Conservation (phyloP, 768 basidiomycete species). For the Tremella mesenterica region DNA sequence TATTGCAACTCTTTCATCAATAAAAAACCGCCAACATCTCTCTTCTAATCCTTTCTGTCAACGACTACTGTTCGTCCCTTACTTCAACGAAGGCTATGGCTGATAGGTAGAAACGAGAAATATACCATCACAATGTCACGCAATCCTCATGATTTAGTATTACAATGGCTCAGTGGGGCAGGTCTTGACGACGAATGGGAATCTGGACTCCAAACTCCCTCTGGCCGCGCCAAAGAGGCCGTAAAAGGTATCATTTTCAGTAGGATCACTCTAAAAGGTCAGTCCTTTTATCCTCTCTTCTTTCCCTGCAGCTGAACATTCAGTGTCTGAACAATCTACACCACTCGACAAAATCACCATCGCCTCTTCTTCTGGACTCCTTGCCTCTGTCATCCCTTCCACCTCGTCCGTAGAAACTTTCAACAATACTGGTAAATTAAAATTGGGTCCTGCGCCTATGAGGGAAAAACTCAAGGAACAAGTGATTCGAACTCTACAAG, state of each 20-base stretch:
- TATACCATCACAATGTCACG: constrained; percentile 82
- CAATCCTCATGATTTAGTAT: constrained; percentile 79
- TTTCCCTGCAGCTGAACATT: constrained; percentile 3
- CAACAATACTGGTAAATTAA: constrained; percentile 67
- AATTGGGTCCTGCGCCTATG: constrained; percentile 73
- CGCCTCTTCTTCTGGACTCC: constrained; percentile 51
- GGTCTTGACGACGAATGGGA: constrained; percentile 64
- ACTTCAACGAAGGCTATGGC: neutral
- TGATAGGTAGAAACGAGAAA: constrained; percentile 53
- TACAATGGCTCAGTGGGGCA: constrained; percentile 92
- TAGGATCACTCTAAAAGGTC: constrained; percentile 77
- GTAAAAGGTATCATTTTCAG: constrained; percentile 93
- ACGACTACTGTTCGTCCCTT: constrained; percentile 55
- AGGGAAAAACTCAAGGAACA: constrained; percentile 72
- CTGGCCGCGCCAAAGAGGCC: constrained; percentile 75
- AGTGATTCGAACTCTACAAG: constrained; percentile 66
- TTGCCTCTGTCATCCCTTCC: constrained; percentile 64
- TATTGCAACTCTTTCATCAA: constrained; percentile 66
- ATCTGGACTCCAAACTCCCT: constrained; percentile 69
- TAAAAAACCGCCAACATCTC: constrained; percentile 75
- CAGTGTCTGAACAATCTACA: constrained; percentile 18
- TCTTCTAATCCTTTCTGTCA: constrained; percentile 72
- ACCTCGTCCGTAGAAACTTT: constrained; percentile 54
- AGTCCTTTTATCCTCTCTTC: constrained; percentile 51
- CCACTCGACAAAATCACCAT: constrained; percentile 32